A percentile compares a stretch with the other conserved stretches of the same genome.
phyloP scores from a whole-genome alignment of 225 moss, liverwort and hornwort species.

The Takakia lepidozioides region DNA sequence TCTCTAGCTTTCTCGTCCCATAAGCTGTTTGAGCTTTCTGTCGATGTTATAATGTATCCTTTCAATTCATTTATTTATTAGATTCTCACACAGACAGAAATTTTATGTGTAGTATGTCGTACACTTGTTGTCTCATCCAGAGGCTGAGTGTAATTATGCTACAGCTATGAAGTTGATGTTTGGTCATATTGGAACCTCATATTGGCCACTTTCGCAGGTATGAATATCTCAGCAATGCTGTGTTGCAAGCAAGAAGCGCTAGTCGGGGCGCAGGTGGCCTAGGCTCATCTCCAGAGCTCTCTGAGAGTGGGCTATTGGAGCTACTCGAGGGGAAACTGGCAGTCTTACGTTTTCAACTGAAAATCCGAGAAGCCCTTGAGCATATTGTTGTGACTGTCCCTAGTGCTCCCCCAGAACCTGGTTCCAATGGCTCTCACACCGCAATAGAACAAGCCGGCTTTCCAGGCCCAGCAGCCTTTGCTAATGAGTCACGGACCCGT shows the following conservation, averaged over 20 bases:
- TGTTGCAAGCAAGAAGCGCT: constrained; percentile 93
- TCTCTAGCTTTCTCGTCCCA: no score
- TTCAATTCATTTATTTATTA: not conserved
- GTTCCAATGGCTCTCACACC: constrained; percentile 30
- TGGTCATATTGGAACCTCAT: no score
- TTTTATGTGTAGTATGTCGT: no score
- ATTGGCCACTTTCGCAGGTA: constrained; percentile 34
- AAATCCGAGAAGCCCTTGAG: constrained; percentile 71
- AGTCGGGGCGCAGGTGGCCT: constrained; percentile 76
- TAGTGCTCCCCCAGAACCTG: constrained; percentile 18
- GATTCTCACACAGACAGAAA: not conserved
- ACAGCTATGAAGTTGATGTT: no score
- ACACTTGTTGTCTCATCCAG: no score
- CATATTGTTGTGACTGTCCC: constrained; percentile 36
- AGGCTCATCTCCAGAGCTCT: constrained; percentile 77
- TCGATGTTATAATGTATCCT: no score
- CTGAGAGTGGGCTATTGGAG: constrained; percentile 92
- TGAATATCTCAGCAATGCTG: constrained; percentile 94
- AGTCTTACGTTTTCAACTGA: constrained; percentile 92
- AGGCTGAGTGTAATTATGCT: no score
- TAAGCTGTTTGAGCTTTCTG: no score
- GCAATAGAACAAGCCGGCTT: constrained; percentile 56
- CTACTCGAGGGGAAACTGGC: constrained; percentile 93
- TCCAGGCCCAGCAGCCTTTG: constrained; percentile 30
- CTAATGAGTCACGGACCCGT: constrained; percentile 39